These are phyloP conservation scores for Cercospora zeae-maydis DNA, from an alignment of 2,329 filamentous ascomycete genomes.

Conservation along the genomic window DNA sequence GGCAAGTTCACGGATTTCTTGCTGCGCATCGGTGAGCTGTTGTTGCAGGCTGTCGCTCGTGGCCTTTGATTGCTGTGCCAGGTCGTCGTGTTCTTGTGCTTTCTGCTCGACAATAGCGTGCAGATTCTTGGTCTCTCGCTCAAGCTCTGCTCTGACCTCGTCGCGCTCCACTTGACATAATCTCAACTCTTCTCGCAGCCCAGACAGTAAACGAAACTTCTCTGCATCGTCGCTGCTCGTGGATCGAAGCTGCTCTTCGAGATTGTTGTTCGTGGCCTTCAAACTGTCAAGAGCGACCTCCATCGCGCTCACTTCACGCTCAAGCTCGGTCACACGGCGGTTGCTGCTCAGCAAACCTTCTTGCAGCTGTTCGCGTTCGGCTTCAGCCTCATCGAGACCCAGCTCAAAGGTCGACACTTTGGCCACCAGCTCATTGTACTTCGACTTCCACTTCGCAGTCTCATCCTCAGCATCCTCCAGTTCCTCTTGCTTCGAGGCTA, in stretches of 20 bases:
- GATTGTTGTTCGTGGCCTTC: constrained; percentile 7
- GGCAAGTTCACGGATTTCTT: not conserved
- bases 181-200: constrained; percentile 20
- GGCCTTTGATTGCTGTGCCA: not conserved
- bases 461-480: constrained; percentile 43
- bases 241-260: constrained; percentile 19
- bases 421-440: constrained; percentile 15
- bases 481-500: constrained; percentile 46
- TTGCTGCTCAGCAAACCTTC: constrained; percentile 5
- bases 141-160: not conserved
- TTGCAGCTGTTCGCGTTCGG: constrained; percentile 12
- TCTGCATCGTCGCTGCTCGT: constrained; percentile 13
- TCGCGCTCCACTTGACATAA: constrained; percentile 11
- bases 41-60: constrained; percentile 4
- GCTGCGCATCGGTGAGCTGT: constrained; percentile 1
- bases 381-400: constrained; percentile 12
- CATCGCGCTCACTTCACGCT: not conserved
- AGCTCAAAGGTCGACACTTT: constrained; percentile 10
- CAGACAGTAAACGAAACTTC: constrained; percentile 10
- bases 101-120: constrained; percentile 36
- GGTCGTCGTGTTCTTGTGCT: not conserved
- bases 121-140: constrained; percentile 40
- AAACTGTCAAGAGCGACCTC: not conserved
- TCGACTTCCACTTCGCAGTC: constrained; percentile 21
- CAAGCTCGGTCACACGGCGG: constrained; percentile 1